Conservation (phyloP, 352 stramenopile genomes). For the Salisapilia sapeloensis region DNA sequence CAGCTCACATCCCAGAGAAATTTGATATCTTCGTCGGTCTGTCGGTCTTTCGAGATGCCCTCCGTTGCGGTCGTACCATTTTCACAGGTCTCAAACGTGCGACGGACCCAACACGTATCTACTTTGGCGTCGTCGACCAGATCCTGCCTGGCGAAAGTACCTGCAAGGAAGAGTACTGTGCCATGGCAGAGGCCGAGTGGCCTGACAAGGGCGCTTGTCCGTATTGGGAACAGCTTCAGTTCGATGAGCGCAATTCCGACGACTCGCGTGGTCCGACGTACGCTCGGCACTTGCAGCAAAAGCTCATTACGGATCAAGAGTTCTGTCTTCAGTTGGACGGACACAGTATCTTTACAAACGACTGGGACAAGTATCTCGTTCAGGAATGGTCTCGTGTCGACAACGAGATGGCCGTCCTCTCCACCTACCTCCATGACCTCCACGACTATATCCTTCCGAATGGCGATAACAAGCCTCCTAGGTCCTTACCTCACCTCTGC, state of each 20-base stretch:
- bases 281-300: constrained; percentile 66
- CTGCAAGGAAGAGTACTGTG: constrained; percentile 65
- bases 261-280: constrained; percentile 65
- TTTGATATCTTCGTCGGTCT: constrained; percentile 60
- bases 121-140: constrained; percentile 74
- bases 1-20: constrained; percentile 21
- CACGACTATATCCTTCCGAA: constrained; percentile 70
- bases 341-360: constrained; percentile 77
- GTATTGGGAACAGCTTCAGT: constrained; percentile 52
- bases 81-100: constrained; percentile 60
- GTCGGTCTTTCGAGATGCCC: constrained; percentile 69
- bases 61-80: constrained; percentile 66
- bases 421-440: constrained; percentile 69
- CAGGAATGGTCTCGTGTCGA: constrained; percentile 50
- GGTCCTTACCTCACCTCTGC: constrained; percentile 53
- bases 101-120: constrained; percentile 45
- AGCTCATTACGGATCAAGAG: constrained; percentile 53
- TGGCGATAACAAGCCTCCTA: constrained; percentile 45
- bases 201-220: constrained; percentile 38
- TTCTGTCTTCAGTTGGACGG: constrained; percentile 76
- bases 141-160: constrained; percentile 48
- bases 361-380: constrained; percentile 60
- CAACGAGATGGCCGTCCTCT: constrained; percentile 76
- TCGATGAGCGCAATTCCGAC: constrained; percentile 42
- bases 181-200: constrained; percentile 49